A percentile compares a stretch with the other conserved stretches of the same genome.
Evolutionary conservation across 768 basidiomycete species (phyloP).

Genomic region (Boletus huronensis): DNA sequence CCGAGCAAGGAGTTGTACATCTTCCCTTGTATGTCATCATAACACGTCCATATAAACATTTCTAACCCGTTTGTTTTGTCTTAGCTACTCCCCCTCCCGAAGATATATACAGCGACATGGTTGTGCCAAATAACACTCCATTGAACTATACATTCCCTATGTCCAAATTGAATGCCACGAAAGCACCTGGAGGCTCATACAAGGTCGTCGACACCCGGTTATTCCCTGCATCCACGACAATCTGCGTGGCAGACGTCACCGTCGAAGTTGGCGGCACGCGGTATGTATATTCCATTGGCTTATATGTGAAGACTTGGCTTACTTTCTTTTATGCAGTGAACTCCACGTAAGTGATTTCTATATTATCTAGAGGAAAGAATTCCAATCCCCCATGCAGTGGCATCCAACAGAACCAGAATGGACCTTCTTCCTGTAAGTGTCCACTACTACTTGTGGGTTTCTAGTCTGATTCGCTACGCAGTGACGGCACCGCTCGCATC

Average conservation of each 20-base stretch:
- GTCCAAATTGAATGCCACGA: slow-evolving; percentile 43
- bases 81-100: slow-evolving; percentile 42
- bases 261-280: slow-evolving; percentile 61
- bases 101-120: slow-evolving; percentile 41
- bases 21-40: slow-evolving; percentile 37
- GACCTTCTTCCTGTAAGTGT: slow-evolving; percentile 39
- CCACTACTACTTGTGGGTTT: not conserved
- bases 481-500: slow-evolving; percentile 40
- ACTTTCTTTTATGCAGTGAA: slow-evolving; percentile 30
- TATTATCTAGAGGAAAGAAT: not conserved
- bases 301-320: not conserved
- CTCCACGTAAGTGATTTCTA: slow-evolving; percentile 38
- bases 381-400: slow-evolving; percentile 34
- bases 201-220: slow-evolving; percentile 57
- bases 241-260: slow-evolving; percentile 54
- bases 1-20: slow-evolving; percentile 56
- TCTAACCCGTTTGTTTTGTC: not conserved
- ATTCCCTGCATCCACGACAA: slow-evolving; percentile 51
- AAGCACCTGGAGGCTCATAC: slow-evolving; percentile 51
- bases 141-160: slow-evolving; percentile 53
- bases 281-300: slow-evolving; percentile 27
- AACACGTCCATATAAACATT: not conserved
- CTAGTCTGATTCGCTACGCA: slow-evolving; percentile 13
- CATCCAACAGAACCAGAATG: slow-evolving; percentile 51
- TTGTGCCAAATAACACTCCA: slow-evolving; percentile 47